Evolutionary conservation across 2,329 filamentous ascomycete species (phyloP), one percentile per base, ranked within the genome.

Genomic region (Cladosporium sp.): DNA sequence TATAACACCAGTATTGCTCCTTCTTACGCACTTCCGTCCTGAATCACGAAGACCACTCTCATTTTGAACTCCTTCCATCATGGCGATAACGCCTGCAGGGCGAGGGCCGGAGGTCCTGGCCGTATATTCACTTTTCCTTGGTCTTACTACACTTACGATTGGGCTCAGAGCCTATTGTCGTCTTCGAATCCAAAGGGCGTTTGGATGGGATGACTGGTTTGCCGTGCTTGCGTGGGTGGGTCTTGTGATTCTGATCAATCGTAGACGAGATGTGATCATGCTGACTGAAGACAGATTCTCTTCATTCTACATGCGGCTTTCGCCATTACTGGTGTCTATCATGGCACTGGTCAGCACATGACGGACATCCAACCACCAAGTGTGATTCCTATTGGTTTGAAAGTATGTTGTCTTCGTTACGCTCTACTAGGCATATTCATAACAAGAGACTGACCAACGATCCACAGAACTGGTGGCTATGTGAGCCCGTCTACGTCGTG

Each of bases 381-480:
- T 12, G 54, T 51, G 34, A 43, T 55, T 11, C 45, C 50, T 4
- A 13, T 48, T 17, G 54, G 54, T 3, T 17, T 55, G 30, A 55
- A 55, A 40, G 53, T 47, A 52, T 27, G 29, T 30, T 22, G 13
- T 17, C 12, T 15, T n/a, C 12, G 4, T 36, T 17, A 4, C n/a
- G 8, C 8, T 36, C 22, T 5, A 27, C 22, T 9, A n/a, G n/a
- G n/a, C 22, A 9, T 27, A 27, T 5, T 27, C 22, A n/a, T n/a
- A 18, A 5, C 5, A 36, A n/a, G 15, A 36, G 12, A 3, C 13
- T n/a, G 8, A 15, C 44, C 39, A 24, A 47, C 13, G 13, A 30
- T 5, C 11, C 17, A 7, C 22, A 47, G 44, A 39, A 39, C 36
- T 57, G 63, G 57, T 78, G 73, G 43, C 75, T 71, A 18, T 70